These are phyloP conservation scores for Marasmius oreades DNA, from an alignment of 1,284 basidiomycete genomes.

Conservation along the genomic window DNA sequence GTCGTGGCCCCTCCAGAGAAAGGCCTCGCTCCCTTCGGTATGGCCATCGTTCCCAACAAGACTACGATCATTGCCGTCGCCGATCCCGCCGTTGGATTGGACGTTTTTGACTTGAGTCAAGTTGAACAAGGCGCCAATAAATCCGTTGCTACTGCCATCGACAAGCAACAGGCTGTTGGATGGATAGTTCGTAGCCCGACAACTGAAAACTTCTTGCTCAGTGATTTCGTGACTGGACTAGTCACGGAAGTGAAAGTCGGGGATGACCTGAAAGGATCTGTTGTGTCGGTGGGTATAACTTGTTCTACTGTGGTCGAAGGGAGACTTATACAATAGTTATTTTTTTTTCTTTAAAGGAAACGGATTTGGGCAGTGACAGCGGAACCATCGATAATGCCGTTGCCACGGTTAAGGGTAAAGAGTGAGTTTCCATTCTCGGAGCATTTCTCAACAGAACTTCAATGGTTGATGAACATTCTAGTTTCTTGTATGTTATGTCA, in stretches of 20 bases:
- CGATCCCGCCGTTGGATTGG: slow-evolving; percentile 30
- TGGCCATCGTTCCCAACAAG: slow-evolving; percentile 27
- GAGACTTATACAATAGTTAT: not conserved
- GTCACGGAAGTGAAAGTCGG: slow-evolving; percentile 3
- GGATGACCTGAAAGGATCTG: not conserved
- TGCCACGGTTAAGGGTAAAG: slow-evolving; percentile 5
- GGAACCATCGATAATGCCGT: not conserved
- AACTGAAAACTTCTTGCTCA: slow-evolving; percentile 6
- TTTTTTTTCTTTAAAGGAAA: not conserved
- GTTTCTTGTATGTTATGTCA: slow-evolving; percentile 4
- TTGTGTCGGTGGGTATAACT: not conserved
- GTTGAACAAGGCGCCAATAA: not conserved
- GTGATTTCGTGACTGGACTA: not conserved
- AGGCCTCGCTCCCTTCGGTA: slow-evolving; percentile 28
- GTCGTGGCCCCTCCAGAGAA: slow-evolving; percentile 20
- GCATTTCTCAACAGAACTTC: not conserved
- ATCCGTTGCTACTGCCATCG: not conserved
- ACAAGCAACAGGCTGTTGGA: not conserved
- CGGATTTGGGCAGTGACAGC: not conserved
- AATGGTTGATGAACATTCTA: not conserved
- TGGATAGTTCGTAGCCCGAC: not conserved
- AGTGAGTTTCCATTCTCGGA: not conserved
- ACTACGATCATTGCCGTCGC: slow-evolving; percentile 29
- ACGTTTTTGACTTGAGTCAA: slow-evolving; percentile 25
- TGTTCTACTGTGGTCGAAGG: not conserved